Conservation (phyloP, 805 yeast species). For the Saturnispora ahearnii region DNA sequence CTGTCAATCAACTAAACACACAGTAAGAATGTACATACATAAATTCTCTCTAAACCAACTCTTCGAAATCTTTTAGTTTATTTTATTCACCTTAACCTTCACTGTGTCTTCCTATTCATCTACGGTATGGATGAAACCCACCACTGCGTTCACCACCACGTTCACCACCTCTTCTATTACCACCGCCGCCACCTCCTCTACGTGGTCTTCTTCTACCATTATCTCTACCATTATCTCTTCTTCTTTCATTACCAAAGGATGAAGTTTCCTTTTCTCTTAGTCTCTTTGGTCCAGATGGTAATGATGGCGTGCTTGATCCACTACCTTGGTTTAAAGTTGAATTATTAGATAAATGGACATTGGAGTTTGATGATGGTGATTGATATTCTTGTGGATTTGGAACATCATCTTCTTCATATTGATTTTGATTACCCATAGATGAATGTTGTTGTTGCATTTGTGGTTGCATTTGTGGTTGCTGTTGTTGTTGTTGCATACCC, state of each 20-base stretch:
- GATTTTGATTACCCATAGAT: constrained; percentile 8
- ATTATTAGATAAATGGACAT: background rate
- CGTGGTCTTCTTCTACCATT: constrained; percentile 17
- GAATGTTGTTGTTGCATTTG: constrained; percentile 6
- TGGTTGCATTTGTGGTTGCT: constrained; percentile 5
- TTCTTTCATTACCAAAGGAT: constrained; percentile 10
- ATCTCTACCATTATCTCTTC: constrained; percentile 10
- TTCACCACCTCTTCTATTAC: constrained; percentile 19
- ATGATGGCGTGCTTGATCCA: constrained; percentile 10
- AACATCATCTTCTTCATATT: constrained; percentile 26
- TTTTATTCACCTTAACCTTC: background rate
- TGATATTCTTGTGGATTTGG: constrained; percentile 29
- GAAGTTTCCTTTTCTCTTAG: constrained; percentile 15
- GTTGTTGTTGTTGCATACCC: constrained; percentile 11
- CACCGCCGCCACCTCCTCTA: constrained; percentile 10
- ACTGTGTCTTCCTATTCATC: constrained; percentile 4
- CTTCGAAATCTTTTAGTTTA: background rate
- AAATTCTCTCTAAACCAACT: background rate
- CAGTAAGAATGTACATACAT: background rate
- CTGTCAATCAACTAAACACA: background rate
- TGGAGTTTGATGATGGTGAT: constrained; percentile 5
- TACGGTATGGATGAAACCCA: constrained; percentile 28
- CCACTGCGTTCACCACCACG: constrained; percentile 20
- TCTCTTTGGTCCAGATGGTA: constrained; percentile 30
- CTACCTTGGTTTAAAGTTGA: background rate